phyloP scores from a whole-genome alignment of 2,329 filamentous ascomycete genomes.

The Fusarium sp. region DNA sequence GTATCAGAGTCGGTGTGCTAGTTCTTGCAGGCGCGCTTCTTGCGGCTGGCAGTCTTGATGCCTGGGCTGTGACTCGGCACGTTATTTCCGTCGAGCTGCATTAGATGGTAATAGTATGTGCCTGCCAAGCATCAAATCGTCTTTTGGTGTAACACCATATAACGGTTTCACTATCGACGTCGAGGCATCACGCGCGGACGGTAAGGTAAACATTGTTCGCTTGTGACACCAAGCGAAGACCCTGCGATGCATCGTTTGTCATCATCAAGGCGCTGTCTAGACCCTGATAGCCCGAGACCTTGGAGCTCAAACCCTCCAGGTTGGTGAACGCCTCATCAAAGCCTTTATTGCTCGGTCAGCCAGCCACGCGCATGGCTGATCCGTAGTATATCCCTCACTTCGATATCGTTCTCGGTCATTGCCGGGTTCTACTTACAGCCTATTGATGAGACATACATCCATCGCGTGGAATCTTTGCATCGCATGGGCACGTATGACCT shows the following conservation, averaged over 20 bases:
- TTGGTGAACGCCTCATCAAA: neutral
- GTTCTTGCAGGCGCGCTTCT: constrained; percentile 3
- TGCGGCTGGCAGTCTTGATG: constrained; percentile 19
- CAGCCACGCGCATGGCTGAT: neutral
- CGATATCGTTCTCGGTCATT: constrained; percentile 4
- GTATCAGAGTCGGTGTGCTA: constrained; percentile 18
- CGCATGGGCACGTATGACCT: constrained; percentile 12
- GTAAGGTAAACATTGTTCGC: neutral
- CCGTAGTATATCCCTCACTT: constrained; percentile 8
- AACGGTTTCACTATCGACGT: neutral
- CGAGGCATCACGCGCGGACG: constrained; percentile 1
- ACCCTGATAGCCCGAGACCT: neutral
- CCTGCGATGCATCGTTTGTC: neutral
- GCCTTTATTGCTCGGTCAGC: neutral
- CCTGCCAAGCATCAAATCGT: constrained; percentile 1
- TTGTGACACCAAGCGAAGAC: neutral
- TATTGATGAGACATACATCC: constrained; percentile 22
- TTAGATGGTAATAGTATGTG: constrained; percentile 3
- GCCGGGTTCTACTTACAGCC: neutral
- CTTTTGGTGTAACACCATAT: neutral
- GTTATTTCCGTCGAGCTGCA: constrained; percentile 34
- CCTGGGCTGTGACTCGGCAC: constrained; percentile 28
- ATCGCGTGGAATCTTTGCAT: constrained; percentile 21
- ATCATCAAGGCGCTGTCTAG: neutral
- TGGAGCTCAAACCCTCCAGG: neutral